Conservation (phyloP, 495 filamentous ascomycete species). For the Annulohypoxylon moriforme region DNA sequence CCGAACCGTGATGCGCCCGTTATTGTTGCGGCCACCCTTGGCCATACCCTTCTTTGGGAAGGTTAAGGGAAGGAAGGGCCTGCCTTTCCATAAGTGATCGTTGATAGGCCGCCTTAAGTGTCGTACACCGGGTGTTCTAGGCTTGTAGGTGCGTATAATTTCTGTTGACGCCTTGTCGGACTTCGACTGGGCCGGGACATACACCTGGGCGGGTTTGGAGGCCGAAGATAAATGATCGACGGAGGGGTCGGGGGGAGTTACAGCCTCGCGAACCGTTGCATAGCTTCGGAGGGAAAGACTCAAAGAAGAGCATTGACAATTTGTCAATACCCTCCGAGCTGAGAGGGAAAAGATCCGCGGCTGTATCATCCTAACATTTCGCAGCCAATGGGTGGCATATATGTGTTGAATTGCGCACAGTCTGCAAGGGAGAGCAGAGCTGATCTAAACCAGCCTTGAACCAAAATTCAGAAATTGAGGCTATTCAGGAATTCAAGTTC, state of each 20-base stretch:
- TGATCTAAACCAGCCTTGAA: slow-evolving; percentile 27
- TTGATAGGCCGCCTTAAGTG: slow-evolving; percentile 93
- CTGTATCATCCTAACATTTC: slow-evolving; percentile 67
- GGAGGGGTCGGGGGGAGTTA: slow-evolving; percentile 47
- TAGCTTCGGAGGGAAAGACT: slow-evolving; percentile 62
- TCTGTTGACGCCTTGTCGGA: slow-evolving; percentile 54
- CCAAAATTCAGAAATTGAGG: slow-evolving; percentile 46
- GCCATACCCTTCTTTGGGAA: slow-evolving; percentile 89
- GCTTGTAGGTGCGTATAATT: slow-evolving; percentile 86
- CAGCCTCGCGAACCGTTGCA: slow-evolving; percentile 62
- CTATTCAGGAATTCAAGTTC: slow-evolving; percentile 44
- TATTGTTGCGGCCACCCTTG: slow-evolving; percentile 92
- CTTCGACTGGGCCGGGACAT: slow-evolving; percentile 22
- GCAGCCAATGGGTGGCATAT: slow-evolving; percentile 17
- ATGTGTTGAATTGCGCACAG: slow-evolving; percentile 21
- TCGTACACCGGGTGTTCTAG: slow-evolving; percentile 91
- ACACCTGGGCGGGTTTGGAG: slow-evolving; percentile 43
- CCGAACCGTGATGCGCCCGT: slow-evolving; percentile 83
- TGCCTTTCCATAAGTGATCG: slow-evolving; percentile 95
- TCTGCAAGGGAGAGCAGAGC: slow-evolving; percentile 2
- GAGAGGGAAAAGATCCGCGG: slow-evolving; percentile 68
- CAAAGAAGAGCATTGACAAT: slow-evolving; percentile 56
- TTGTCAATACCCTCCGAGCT: slow-evolving; percentile 55
- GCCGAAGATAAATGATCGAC: slow-evolving; percentile 54
- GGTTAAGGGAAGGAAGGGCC: slow-evolving; percentile 84